Conservation (phyloP, 129 eudicot genomes). For the Cynara cardunculus region DNA sequence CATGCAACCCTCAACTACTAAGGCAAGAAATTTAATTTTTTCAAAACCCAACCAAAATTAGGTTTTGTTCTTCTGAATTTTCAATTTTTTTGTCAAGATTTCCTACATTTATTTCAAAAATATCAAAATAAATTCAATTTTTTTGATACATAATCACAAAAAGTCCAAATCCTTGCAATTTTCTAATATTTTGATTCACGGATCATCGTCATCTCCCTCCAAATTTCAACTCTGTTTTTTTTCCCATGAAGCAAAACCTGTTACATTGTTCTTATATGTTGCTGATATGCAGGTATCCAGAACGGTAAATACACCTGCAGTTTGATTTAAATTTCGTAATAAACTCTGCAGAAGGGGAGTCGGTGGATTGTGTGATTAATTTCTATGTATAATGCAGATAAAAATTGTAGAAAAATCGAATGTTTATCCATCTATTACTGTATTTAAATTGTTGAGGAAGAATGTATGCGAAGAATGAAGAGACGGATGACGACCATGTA, state of each 20-base stretch:
- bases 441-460: slow-evolving; percentile 18
- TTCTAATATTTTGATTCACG: background rate
- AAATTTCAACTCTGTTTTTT: background rate
- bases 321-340: background rate
- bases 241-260: slow-evolving; percentile 3
- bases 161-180: background rate
- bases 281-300: slow-evolving; percentile 14
- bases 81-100: background rate
- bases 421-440: slow-evolving; percentile 13
- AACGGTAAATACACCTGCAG: slow-evolving; percentile 24
- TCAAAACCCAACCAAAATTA: slow-evolving; percentile 24
- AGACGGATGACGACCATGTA: slow-evolving; percentile 8
- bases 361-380: background rate
- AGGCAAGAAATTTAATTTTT: background rate
- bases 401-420: slow-evolving; percentile 23
- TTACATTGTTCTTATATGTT: background rate
- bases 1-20: slow-evolving; percentile 26
- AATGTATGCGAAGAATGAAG: slow-evolving; percentile 15
- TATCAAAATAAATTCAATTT: slow-evolving; percentile 3
- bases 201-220: slow-evolving; percentile 14
- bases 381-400: slow-evolving; percentile 12
- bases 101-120: slow-evolving; percentile 23
- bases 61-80: slow-evolving; percentile 20
- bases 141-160: slow-evolving; percentile 4
- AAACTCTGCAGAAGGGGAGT: background rate